These are phyloP conservation scores for Veloboletus limbatus DNA, from an alignment of 1,284 basidiomycete genomes.

Conservation along the genomic window DNA sequence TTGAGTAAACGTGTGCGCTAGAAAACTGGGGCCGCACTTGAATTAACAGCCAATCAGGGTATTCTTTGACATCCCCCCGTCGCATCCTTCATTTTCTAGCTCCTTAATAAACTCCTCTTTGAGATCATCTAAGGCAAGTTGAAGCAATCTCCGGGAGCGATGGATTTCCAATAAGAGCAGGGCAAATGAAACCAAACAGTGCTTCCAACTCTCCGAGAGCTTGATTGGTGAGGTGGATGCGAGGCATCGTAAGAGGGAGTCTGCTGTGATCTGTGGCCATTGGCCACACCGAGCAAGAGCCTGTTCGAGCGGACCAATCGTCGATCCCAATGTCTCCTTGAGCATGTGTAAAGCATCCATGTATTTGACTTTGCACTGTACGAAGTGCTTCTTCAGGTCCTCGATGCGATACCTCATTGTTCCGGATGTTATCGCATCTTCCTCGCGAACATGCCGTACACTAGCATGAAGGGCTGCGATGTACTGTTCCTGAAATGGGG, in stretches of 20 bases:
- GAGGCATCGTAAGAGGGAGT: slow-evolving; percentile 25
- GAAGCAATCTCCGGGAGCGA: slow-evolving; percentile 13
- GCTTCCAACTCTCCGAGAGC: slow-evolving; percentile 27
- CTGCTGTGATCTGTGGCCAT: slow-evolving; percentile 27
- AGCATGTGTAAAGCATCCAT: neutral
- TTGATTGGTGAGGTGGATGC: slow-evolving; percentile 9
- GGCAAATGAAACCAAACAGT: slow-evolving; percentile 26
- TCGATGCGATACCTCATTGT: neutral
- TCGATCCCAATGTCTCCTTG: neutral
- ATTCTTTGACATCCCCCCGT: too few species aligned
- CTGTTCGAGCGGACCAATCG: neutral
- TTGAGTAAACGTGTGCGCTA: too few species aligned
- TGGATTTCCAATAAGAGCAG: slow-evolving; percentile 32
- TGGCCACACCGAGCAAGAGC: neutral
- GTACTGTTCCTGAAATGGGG: slow-evolving; percentile 1
- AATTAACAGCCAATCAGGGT: too few species aligned
- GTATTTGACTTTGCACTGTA: neutral
- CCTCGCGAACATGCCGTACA: neutral
- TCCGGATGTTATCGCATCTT: fast-evolving
- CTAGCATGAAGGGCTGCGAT: neutral
- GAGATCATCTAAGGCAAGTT: neutral
- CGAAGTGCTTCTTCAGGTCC: neutral
- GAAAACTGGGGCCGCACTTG: too few species aligned
- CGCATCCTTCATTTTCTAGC: too few species aligned
- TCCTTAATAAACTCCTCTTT: too few species aligned